phyloP scores from a whole-genome alignment of 805 yeast genomes.

The Metschnikowia amazonensis region DNA sequence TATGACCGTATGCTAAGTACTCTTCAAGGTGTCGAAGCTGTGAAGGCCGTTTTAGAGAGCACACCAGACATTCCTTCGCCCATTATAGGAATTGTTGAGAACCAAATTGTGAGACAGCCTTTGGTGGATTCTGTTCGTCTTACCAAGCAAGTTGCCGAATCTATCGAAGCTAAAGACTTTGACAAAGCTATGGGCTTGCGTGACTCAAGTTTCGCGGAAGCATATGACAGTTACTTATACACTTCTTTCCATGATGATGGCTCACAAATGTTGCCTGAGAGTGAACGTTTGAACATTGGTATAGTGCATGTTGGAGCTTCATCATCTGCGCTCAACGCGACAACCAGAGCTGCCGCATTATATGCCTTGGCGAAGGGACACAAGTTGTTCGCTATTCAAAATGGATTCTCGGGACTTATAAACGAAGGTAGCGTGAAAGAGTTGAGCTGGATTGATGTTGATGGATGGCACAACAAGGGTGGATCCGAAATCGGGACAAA shows the following conservation, averaged over 20 bases:
- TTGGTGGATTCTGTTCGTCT: constrained; percentile 84
- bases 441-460: constrained; percentile 64
- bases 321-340: constrained; percentile 73
- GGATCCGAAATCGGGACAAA: constrained; percentile 84
- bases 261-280: constrained; percentile 47
- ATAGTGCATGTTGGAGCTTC: constrained; percentile 79
- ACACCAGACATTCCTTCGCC: constrained; percentile 94
- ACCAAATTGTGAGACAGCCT: constrained; percentile 79
- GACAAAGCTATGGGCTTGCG: constrained; percentile 82
- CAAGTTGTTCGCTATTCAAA: constrained; percentile 63
- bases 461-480: constrained; percentile 70
- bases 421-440: constrained; percentile 58
- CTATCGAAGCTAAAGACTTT: constrained; percentile 75
- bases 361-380: constrained; percentile 77
- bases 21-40: constrained; percentile 96
- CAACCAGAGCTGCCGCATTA: constrained; percentile 70
- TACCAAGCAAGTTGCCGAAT: constrained; percentile 87
- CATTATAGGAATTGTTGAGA: constrained; percentile 85
- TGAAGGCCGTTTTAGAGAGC: constrained; percentile 81
- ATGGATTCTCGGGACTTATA: constrained; percentile 71
- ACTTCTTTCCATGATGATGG: constrained; percentile 63
- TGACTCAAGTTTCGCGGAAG: constrained; percentile 81
- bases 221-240: constrained; percentile 43
- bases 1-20: constrained; percentile 90
- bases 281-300: constrained; percentile 58